phyloP scores from a whole-genome alignment of 208 protist species.

The Crithidia sp. region DNA sequence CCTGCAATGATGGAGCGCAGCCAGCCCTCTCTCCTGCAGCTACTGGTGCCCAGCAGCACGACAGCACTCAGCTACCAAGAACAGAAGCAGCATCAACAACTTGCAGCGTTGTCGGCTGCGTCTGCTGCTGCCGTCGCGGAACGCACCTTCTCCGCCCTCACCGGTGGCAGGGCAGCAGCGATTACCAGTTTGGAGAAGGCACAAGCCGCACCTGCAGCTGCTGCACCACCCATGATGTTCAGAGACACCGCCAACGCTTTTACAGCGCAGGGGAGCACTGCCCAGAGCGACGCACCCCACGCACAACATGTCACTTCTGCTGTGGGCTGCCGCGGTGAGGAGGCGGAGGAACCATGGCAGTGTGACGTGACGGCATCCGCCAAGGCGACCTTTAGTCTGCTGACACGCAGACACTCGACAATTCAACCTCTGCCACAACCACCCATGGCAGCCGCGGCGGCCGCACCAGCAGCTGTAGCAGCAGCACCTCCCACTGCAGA shows the following conservation, averaged over 20 bases:
- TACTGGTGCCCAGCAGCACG: slow-evolving; percentile 9
- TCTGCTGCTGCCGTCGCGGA: background rate
- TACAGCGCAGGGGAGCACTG: background rate
- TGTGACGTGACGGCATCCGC: background rate
- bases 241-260: background rate
- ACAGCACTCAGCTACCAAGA: background rate
- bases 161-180: background rate
- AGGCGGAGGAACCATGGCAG: background rate
- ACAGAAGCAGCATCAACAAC: background rate
- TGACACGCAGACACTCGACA: background rate
- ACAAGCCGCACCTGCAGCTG: too few species aligned
- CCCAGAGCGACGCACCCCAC: too few species aligned
- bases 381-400: slow-evolving; percentile 3
- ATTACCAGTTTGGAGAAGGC: background rate
- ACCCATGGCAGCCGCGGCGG: too few species aligned
- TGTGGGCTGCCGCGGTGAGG: background rate
- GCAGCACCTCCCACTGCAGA: background rate
- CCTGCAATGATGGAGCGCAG: slow-evolving; percentile 2
- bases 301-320: too few species aligned
- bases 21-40: slow-evolving; percentile 13
- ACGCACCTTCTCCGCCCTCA: background rate
- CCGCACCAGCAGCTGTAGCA: too few species aligned
- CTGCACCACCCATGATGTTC: background rate
- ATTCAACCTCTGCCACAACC: background rate
- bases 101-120: background rate